Conservation (phyloP, 2,329 filamentous ascomycete genomes). For the Diplodia intermedia region DNA sequence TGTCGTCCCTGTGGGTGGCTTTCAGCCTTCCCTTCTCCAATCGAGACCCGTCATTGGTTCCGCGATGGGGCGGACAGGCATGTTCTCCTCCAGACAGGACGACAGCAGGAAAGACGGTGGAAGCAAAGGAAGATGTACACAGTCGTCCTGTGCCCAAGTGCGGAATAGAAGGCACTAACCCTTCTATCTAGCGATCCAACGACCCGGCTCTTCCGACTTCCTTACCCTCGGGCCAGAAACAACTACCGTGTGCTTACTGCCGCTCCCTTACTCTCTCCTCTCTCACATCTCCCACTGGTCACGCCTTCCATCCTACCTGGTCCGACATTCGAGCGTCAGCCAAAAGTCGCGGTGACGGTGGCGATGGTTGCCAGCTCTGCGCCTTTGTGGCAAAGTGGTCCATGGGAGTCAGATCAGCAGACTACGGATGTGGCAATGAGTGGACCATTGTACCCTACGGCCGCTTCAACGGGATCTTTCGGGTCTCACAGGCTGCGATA, state of each 20-base stretch:
- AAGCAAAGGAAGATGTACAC: neutral
- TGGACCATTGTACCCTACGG: neutral
- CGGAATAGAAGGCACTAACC: neutral
- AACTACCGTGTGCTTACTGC: neutral
- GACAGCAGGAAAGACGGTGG: neutral
- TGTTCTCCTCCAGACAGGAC: neutral
- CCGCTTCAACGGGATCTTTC: neutral
- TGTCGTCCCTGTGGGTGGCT: neutral
- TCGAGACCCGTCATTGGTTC: neutral
- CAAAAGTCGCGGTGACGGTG: neutral
- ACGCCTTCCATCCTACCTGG: neutral
- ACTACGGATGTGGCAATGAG: neutral
- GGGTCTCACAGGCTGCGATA: neutral
- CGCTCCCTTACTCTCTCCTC: neutral
- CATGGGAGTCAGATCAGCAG: neutral
- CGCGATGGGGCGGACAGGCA: neutral
- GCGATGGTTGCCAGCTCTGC: neutral
- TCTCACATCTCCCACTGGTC: neutral
- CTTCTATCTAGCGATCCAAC: neutral
- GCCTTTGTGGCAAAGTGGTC: neutral
- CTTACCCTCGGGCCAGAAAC: neutral
- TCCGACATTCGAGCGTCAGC: neutral
- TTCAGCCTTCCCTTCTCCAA: neutral
- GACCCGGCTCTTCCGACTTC: neutral
- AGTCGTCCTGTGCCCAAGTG: too few relatives aligned